phyloP scores from a whole-genome alignment of 2,329 filamentous ascomycete genomes.

The Aureobasidium melanogenum region DNA sequence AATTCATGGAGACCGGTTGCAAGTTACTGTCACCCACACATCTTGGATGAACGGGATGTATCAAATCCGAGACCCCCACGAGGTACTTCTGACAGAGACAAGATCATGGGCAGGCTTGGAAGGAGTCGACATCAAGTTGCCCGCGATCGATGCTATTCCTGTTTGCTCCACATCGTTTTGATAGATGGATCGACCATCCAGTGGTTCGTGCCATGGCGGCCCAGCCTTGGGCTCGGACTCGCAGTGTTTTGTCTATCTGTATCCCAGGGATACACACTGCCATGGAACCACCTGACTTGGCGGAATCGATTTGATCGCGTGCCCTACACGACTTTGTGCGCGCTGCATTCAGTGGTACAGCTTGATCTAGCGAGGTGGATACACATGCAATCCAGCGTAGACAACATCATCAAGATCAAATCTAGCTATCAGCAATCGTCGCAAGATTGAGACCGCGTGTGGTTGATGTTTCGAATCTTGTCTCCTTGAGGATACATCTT shows the following conservation, averaged over 20 bases:
- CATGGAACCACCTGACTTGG: background rate
- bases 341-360: background rate
- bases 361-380: background rate
- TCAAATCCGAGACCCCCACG: background rate
- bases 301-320: background rate
- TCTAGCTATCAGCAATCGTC: background rate
- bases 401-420: background rate
- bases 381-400: background rate
- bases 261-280: background rate
- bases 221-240: background rate
- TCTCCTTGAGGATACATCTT: background rate
- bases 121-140: background rate
- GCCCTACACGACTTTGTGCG: background rate
- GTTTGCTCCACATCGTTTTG: background rate
- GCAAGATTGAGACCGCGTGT: background rate
- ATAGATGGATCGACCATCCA: background rate
- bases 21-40: background rate
- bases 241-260: background rate
- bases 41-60: background rate
- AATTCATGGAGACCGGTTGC: background rate
- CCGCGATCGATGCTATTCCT: background rate
- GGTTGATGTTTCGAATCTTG: background rate
- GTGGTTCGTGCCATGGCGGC: conserved; percentile 4
- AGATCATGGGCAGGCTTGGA: background rate
- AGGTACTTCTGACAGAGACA: background rate